Percentiles rank a stretch among this genome's conserved stretches.
phyloP scores from a whole-genome alignment of 139 green algal genomes.

The Astrephomene gubernaculifera region DNA sequence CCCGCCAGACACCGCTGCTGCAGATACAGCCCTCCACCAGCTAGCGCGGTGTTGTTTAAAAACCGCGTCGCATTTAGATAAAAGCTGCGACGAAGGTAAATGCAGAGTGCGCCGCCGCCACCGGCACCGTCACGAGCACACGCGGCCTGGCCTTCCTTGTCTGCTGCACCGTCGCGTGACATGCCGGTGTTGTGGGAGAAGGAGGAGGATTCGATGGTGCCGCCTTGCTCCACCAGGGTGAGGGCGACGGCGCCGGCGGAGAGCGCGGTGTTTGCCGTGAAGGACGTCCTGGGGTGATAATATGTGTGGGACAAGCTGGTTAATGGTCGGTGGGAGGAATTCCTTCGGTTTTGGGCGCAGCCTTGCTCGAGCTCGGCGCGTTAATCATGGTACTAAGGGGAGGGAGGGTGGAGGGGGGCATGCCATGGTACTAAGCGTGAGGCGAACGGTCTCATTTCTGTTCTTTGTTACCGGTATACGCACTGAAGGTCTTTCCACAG shows the following conservation, averaged over 20 bases:
- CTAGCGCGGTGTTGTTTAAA: not conserved
- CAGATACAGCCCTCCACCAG: not conserved
- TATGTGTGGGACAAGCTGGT: too few species aligned
- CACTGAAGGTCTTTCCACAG: too few species aligned
- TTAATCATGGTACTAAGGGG: too few species aligned
- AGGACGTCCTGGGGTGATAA: not conserved
- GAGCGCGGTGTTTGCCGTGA: not conserved
- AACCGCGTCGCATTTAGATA: not conserved
- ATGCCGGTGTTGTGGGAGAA: not conserved
- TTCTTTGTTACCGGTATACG: too few species aligned
- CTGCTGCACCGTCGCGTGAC: not conserved
- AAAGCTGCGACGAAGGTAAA: slow-evolving; percentile 1
- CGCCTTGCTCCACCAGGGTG: slow-evolving; percentile 2
- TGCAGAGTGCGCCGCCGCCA: slow-evolving; percentile 1
- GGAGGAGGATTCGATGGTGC: not conserved
- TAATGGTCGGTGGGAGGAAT: too few species aligned
- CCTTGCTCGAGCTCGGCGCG: too few species aligned
- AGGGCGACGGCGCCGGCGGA: not conserved
- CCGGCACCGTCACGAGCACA: not conserved
- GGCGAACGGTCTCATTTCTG: too few species aligned
- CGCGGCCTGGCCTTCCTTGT: not conserved
- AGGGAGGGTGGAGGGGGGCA: too few species aligned
- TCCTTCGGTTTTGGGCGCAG: too few species aligned
- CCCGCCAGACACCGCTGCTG: slow-evolving; percentile 3
- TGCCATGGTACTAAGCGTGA: too few species aligned